Evolutionary conservation across 2,329 filamentous ascomycete species (phyloP), one percentile per base, ranked within the genome.

Genomic region (Spiromastix sp.): DNA sequence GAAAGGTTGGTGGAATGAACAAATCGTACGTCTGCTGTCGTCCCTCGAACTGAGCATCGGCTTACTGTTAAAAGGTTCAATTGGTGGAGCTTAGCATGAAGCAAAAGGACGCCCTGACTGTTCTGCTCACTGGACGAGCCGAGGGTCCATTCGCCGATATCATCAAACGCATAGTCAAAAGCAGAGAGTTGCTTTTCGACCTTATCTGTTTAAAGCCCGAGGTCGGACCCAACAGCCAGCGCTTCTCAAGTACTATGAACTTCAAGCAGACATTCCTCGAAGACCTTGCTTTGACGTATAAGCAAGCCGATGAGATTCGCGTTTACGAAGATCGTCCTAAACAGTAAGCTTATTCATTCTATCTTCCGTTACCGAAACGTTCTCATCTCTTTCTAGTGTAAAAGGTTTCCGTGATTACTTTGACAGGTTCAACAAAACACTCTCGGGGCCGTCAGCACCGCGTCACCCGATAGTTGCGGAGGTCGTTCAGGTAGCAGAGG

Each of bases 1-100:
- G 89, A 67, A 82, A 38, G 86, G 86, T 22, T 95, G 85, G 82
- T 98, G 91, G 91, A 96, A 96, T 52, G 89, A 96, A 54, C 77
- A 81, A 48, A 79, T 98, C 46, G 75, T 71, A 48, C 40, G 79
- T 77, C 22, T 16, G 21, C 32, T 35, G 28, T 15, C 12, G 12
- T 13, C 18, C 34, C 26, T 32, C 34, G 37, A 25, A 25, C 28
- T 47, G 13, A 41, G 53, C 54, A 42, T 55, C 44, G 32, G 25
- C 17, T 45, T 40, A 39, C 34, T 17, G 13, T 20, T 9, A 11
- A n/a, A 45, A 66, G 63, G 59, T 70, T 36, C 74, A 86, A 48
- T 72, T 96, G 19, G 85, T 93, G 26, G 70, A 73, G 50, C 66
- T 95, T 37, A 87, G 81, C 55, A 83, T 83, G 67, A 64, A 81